phyloP scores from a whole-genome alignment of 2,329 filamentous ascomycete genomes.

The Penicillium digitatum region DNA sequence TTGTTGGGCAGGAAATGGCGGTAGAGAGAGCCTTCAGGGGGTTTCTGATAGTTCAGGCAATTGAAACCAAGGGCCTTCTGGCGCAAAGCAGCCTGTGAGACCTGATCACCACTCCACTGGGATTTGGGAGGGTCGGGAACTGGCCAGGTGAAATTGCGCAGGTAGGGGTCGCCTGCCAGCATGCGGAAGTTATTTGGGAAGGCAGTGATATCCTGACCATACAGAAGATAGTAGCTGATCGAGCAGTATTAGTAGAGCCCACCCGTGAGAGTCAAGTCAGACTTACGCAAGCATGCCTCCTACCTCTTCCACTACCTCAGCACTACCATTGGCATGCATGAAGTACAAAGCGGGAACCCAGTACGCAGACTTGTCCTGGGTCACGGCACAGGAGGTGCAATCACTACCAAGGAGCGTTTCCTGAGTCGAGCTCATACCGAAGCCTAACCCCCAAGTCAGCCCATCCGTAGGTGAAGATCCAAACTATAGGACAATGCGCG shows the following conservation, averaged over 20 bases:
- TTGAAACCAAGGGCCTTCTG: conserved; percentile 92
- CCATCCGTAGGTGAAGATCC: neutral
- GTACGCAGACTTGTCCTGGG: conserved; percentile 81
- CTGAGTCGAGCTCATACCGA: conserved; percentile 57
- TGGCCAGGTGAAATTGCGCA: conserved; percentile 66
- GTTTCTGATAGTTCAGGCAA: conserved; percentile 73
- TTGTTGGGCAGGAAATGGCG: conserved; percentile 81
- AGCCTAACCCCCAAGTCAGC: conserved; percentile 51
- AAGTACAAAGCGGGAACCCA: conserved; percentile 82
- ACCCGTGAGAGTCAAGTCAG: neutral
- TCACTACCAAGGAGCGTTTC: conserved; percentile 56
- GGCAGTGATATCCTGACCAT: conserved; percentile 60
- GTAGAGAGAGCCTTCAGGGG: conserved; percentile 68
- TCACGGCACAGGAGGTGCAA: conserved; percentile 78
- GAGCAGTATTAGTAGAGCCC: conserved; percentile 5
- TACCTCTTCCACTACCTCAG: conserved; percentile 66
- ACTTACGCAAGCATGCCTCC: conserved; percentile 84
- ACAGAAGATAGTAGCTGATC: conserved; percentile 76
- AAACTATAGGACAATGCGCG: conserved; percentile 17
- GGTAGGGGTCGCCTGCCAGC: conserved; percentile 68
- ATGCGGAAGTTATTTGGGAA: conserved; percentile 78
- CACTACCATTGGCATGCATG: conserved; percentile 61
- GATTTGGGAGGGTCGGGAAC: conserved; percentile 68
- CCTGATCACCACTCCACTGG: conserved; percentile 60
- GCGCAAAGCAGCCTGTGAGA: conserved; percentile 65